Percentiles rank a stretch among this genome's conserved stretches.
These are phyloP conservation scores for Talaromyces verruculosus DNA, from an alignment of 2,329 filamentous ascomycete genomes.

Conservation along the genomic window DNA sequence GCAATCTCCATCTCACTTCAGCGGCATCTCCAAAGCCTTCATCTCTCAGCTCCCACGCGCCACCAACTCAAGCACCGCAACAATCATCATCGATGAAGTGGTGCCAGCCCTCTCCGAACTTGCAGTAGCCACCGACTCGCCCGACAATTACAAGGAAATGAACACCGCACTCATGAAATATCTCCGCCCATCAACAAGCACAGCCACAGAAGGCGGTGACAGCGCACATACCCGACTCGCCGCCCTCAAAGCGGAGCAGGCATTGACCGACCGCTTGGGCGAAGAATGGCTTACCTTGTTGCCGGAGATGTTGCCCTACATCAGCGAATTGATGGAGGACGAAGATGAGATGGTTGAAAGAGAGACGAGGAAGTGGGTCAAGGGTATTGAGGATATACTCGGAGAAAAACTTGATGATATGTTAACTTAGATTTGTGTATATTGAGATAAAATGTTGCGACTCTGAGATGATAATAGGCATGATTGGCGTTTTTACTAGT, in stretches of 20 bases:
- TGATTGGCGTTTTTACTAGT: neutral
- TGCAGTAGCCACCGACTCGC: slow-evolving; percentile 75
- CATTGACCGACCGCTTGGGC: slow-evolving; percentile 74
- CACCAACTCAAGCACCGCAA: slow-evolving; percentile 38
- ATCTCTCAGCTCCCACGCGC: slow-evolving; percentile 63
- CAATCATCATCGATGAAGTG: slow-evolving; percentile 56
- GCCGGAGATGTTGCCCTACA: slow-evolving; percentile 94
- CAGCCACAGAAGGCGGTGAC: slow-evolving; percentile 48
- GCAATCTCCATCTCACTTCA: slow-evolving; percentile 87
- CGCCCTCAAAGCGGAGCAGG: slow-evolving; percentile 77
- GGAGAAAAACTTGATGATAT: slow-evolving; percentile 90
- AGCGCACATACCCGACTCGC: slow-evolving; percentile 71
- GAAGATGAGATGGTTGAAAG: slow-evolving; percentile 91
- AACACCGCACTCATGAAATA: slow-evolving; percentile 76
- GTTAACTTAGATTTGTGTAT: slow-evolving; percentile 64
- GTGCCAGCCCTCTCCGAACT: slow-evolving; percentile 77
- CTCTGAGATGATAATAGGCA: neutral
- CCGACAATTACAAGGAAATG: slow-evolving; percentile 86
- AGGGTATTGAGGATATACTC: slow-evolving; percentile 81
- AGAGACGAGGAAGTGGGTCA: slow-evolving; percentile 87
- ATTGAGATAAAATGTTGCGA: neutral
- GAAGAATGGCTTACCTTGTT: slow-evolving; percentile 91
- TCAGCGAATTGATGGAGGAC: slow-evolving; percentile 93
- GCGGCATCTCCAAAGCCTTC: slow-evolving; percentile 67
- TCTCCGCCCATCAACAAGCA: slow-evolving; percentile 59